These are phyloP conservation scores for Keithomyces neogunnii DNA, from an alignment of 2,329 filamentous ascomycete genomes.

Conservation along the genomic window DNA sequence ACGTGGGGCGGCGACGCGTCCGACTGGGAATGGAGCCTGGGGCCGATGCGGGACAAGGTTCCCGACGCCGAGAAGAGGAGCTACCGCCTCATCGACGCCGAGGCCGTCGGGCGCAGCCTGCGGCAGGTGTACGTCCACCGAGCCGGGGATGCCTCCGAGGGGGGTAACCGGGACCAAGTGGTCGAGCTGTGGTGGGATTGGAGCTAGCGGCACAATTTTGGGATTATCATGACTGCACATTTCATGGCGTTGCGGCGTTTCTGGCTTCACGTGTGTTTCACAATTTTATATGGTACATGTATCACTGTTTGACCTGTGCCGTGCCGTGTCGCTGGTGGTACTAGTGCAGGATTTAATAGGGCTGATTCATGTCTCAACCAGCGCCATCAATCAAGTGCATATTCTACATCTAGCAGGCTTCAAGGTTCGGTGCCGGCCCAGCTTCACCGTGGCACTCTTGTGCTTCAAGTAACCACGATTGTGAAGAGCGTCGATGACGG, in stretches of 20 bases:
- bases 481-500: background rate
- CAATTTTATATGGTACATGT: too few relatives aligned
- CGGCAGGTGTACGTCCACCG: slow-evolving; percentile 48
- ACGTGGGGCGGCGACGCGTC: slow-evolving; percentile 40
- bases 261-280: too few relatives aligned
- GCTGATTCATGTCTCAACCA: too few relatives aligned
- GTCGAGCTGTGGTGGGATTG: slow-evolving; percentile 39
- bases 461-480: background rate
- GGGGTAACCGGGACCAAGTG: slow-evolving; percentile 34
- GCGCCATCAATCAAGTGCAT: background rate
- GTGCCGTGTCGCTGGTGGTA: too few relatives aligned
- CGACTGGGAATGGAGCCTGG: slow-evolving; percentile 45
- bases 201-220: background rate
- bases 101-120: slow-evolving; percentile 32
- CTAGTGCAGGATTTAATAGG: too few relatives aligned
- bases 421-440: background rate
- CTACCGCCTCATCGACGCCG: slow-evolving; percentile 37
- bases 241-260: background rate
- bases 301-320: too few relatives aligned
- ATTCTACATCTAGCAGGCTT: too few relatives aligned
- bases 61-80: slow-evolving; percentile 38
- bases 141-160: slow-evolving; percentile 24
- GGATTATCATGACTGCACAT: background rate
- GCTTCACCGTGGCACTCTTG: background rate
- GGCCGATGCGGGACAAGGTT: slow-evolving; percentile 35